Conservation (phyloP, 345 rosid species). For the Eucalyptus pauciflora region DNA sequence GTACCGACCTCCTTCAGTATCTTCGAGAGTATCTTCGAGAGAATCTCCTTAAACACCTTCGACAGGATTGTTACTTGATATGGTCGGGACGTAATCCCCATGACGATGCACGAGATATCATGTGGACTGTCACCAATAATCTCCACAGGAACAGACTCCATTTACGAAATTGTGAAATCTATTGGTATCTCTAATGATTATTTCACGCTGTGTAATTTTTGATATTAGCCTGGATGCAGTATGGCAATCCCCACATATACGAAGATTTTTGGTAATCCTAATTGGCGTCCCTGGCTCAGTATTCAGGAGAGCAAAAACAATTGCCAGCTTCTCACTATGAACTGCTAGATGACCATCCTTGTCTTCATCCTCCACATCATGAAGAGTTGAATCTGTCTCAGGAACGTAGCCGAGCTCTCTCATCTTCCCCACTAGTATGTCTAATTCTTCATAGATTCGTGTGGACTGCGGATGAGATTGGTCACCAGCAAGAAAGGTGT, state of each 20-base stretch:
- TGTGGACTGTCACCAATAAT: slow-evolving; percentile 22
- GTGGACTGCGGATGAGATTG: slow-evolving; percentile 18
- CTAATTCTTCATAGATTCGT: slow-evolving; percentile 21
- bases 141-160: slow-evolving; percentile 30
- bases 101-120: neutral
- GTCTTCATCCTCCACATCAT: slow-evolving; percentile 48
- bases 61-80: neutral
- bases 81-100: neutral
- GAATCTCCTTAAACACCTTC: neutral
- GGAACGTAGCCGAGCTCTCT: slow-evolving; percentile 35
- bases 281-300: slow-evolving; percentile 6
- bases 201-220: slow-evolving; percentile 7
- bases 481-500: slow-evolving; percentile 41
- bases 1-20: neutral
- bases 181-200: slow-evolving; percentile 32
- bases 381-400: slow-evolving; percentile 36
- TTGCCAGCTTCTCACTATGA: slow-evolving; percentile 54
- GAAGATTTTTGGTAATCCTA: slow-evolving; percentile 33
- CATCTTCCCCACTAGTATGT: slow-evolving; percentile 21
- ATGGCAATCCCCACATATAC: slow-evolving; percentile 43
- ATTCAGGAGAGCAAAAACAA: slow-evolving; percentile 39
- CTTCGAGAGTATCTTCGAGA: neutral
- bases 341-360: slow-evolving; percentile 29
- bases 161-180: slow-evolving; percentile 33
- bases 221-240: slow-evolving; percentile 30